These are phyloP conservation scores for Phialophora chinensis DNA, from an alignment of 2,329 filamentous ascomycete genomes.

Conservation along the genomic window DNA sequence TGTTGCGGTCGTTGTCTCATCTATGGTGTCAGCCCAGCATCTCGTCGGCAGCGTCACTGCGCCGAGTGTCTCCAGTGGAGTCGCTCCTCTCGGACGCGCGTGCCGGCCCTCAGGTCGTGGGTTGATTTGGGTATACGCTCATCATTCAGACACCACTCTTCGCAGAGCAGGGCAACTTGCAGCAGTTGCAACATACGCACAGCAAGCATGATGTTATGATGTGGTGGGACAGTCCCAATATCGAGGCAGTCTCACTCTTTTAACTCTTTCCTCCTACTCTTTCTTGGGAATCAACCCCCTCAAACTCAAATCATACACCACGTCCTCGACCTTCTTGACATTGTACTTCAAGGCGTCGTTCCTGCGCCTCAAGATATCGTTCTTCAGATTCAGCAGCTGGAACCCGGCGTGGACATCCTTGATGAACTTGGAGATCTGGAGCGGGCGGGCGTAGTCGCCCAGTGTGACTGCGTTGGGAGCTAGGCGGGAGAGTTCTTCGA, in stretches of 20 bases:
- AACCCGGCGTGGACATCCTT: conserved; percentile 96
- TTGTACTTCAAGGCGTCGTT: conserved; percentile 96
- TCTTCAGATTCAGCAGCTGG: conserved; percentile 96
- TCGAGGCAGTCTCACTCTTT: background rate
- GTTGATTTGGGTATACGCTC: background rate
- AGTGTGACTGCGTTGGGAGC: conserved; percentile 94
- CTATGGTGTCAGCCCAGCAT: too few relatives aligned
- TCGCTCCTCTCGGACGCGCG: background rate
- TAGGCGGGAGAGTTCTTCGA: conserved; percentile 81
- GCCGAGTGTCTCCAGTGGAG: background rate
- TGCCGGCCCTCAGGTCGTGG: background rate
- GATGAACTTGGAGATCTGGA: conserved; percentile 88
- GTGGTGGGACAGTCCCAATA: background rate
- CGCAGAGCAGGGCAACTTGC: background rate
- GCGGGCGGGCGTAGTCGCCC: conserved; percentile 82
- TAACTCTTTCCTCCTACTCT: background rate
- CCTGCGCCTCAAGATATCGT: conserved; percentile 84
- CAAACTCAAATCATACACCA: conserved; percentile 92
- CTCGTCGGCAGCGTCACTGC: background rate
- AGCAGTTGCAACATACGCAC: background rate
- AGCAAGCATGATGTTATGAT: background rate
- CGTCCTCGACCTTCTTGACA: conserved; percentile 97
- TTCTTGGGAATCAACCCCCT: conserved; percentile 74
- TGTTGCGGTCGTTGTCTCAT: background rate
- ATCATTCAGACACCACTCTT: background rate